Evolutionary conservation across 116 monocot genomes (phyloP).

Genomic region (Cymodocea nodosa): DNA sequence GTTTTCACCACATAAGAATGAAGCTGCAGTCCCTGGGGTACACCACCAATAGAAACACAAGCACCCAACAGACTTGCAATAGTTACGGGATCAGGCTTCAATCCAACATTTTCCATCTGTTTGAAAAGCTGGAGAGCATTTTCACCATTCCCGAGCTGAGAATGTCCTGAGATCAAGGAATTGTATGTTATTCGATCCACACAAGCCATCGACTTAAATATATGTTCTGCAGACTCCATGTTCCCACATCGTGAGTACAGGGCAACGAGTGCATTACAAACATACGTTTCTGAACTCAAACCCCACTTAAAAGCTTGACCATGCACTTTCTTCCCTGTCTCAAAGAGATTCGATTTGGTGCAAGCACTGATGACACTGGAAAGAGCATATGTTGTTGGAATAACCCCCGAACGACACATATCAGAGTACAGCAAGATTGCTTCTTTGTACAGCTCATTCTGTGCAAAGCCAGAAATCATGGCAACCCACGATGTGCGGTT

Average conservation of each 20-base stretch:
- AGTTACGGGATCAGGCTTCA: conserved; percentile 62
- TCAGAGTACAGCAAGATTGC: conserved; percentile 34
- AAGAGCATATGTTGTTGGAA: conserved; percentile 74
- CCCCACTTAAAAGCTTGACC: conserved; percentile 52
- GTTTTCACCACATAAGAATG: conserved; percentile 55
- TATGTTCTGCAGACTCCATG: conserved; percentile 29
- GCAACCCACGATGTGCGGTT: conserved; percentile 80
- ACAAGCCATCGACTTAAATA: conserved; percentile 43
- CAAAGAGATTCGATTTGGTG: conserved; percentile 36
- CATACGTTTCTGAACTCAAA: conserved; percentile 49
- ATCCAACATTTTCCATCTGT: conserved; percentile 41
- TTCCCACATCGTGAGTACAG: conserved; percentile 42
- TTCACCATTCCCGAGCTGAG: conserved; percentile 34
- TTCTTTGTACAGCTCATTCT: conserved; percentile 52
- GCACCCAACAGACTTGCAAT: conserved; percentile 55
- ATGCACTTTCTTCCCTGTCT: conserved; percentile 47
- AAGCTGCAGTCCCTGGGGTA: conserved; percentile 51
- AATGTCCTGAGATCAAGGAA: conserved; percentile 63
- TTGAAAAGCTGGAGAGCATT: conserved; percentile 32
- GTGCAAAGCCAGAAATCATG: conserved; percentile 72
- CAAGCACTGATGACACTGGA: conserved; percentile 76
- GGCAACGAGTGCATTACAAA: conserved; percentile 74
- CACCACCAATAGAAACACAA: conserved; percentile 41
- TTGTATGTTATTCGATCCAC: conserved; percentile 78
- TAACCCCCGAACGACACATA: conserved; percentile 35